These are phyloP conservation scores for Monocercomonoides exilis DNA, from an alignment of 78 protist genomes.

Conservation along the genomic window DNA sequence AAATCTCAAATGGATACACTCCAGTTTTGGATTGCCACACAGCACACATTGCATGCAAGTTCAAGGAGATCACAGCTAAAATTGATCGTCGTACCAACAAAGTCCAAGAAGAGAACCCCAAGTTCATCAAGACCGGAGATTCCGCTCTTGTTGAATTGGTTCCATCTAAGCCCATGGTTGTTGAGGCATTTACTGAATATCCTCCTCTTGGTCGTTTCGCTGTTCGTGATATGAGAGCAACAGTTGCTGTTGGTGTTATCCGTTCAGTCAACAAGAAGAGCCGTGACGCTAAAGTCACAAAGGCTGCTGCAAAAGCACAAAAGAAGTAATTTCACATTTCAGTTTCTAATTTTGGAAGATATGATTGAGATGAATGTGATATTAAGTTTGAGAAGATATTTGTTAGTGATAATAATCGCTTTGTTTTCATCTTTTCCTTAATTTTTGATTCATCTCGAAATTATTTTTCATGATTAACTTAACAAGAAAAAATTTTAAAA, in stretches of 20 bases:
- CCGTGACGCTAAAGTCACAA: conserved; percentile 5
- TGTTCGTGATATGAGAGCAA: conserved; percentile 91
- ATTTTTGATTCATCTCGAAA: too few species aligned
- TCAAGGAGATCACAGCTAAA: conserved; percentile 65
- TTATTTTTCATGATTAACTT: too few species aligned
- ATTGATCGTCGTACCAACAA: conserved; percentile 83
- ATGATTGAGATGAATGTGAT: too few species aligned
- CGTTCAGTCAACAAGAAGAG: conserved; percentile 41
- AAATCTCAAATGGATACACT: conserved; percentile 79
- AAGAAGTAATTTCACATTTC: too few species aligned
- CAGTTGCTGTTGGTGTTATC: conserved; percentile 96
- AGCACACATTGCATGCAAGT: conserved; percentile 91
- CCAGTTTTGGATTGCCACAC: conserved; percentile 95
- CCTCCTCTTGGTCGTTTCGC: conserved; percentile 96
- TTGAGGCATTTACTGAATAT: conserved; percentile 82
- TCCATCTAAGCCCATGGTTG: conserved; percentile 90
- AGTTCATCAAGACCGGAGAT: conserved; percentile 72
- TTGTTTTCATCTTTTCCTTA: too few species aligned
- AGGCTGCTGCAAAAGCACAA: background rate
- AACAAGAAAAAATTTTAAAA: too few species aligned
- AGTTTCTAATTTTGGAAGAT: too few species aligned
- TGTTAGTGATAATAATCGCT: too few species aligned
- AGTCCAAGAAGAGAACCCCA: conserved; percentile 58
- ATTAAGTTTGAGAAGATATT: too few species aligned
- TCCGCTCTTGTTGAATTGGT: conserved; percentile 76